phyloP scores from a whole-genome alignment of 2,329 filamentous ascomycete species.

The Rhynchosporium agropyri region DNA sequence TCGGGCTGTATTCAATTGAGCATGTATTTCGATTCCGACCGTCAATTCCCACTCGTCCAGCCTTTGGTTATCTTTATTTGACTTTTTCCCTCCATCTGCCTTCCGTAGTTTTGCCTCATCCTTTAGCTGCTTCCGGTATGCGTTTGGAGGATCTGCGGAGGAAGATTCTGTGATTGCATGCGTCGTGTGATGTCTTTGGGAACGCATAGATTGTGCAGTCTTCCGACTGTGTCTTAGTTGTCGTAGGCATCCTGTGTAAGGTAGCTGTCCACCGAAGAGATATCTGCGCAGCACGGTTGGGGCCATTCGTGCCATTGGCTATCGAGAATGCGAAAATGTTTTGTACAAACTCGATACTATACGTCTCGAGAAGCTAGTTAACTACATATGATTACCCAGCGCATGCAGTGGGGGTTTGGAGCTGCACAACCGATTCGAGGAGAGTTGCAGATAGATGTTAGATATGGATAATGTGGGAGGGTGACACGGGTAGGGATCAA shows the following conservation, averaged over 20 bases:
- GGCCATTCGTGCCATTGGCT: constrained; percentile 38
- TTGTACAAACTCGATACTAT: not conserved
- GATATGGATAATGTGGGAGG: constrained; percentile 1
- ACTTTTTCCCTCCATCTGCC: constrained; percentile 42
- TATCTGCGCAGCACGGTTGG: constrained; percentile 39
- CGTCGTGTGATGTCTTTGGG: constrained; percentile 25
- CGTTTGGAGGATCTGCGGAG: constrained; percentile 39
- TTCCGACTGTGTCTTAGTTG: constrained; percentile 20
- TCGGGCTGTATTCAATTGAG: constrained; percentile 83
- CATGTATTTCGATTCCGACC: constrained; percentile 95
- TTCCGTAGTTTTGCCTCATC: constrained; percentile 62
- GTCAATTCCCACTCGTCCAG: constrained; percentile 80
- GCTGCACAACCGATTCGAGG: constrained; percentile 29
- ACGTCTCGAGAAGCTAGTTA: not conserved
- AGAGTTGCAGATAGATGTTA: constrained; percentile 18
- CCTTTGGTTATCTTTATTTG: constrained; percentile 47
- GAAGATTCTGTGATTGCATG: constrained; percentile 25
- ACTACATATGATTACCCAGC: constrained; percentile 21
- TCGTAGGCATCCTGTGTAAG: constrained; percentile 36
- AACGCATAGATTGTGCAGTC: constrained; percentile 24
- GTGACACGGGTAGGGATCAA: not conserved
- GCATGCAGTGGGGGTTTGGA: constrained; percentile 2
- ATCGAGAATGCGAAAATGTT: not conserved
- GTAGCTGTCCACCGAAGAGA: constrained; percentile 38
- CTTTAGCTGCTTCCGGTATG: constrained; percentile 73